Conservation (phyloP, 495 filamentous ascomycete genomes). For the Pyrenopolyporus hunteri region DNA sequence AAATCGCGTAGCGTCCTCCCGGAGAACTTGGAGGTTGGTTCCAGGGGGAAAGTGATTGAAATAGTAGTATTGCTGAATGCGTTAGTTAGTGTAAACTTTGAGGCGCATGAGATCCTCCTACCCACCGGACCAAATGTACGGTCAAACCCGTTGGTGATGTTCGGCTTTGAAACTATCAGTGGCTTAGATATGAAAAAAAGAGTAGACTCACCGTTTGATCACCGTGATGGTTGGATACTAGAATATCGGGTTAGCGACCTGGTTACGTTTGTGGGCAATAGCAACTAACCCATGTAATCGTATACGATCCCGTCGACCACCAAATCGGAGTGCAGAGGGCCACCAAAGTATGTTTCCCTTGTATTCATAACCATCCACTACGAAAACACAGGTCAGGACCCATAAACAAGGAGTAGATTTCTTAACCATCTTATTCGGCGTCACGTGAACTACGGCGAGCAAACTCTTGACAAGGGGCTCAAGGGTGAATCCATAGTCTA, state of each 20-base stretch:
- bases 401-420: neutral
- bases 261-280: neutral
- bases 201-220: constrained; percentile 50
- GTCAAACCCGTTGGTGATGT: constrained; percentile 65
- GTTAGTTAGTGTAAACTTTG: neutral
- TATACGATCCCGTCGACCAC: constrained; percentile 61
- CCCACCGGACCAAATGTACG: constrained; percentile 60
- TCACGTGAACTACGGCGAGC: neutral
- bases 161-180: constrained; percentile 45
- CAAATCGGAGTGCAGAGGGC: constrained; percentile 61
- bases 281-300: constrained; percentile 40
- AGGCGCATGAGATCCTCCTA: neutral
- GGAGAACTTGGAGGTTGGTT: constrained; percentile 48
- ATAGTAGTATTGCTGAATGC: constrained; percentile 58
- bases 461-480: neutral
- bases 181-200: neutral
- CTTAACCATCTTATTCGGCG: neutral
- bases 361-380: constrained; percentile 65
- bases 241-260: constrained; percentile 11
- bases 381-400: constrained; percentile 4
- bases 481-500: neutral
- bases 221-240: constrained; percentile 63
- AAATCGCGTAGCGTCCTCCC: constrained; percentile 54
- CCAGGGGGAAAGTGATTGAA: constrained; percentile 60
- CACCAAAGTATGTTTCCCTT: constrained; percentile 64